These are phyloP conservation scores for Clonostachys byssicola DNA, from an alignment of 2,329 filamentous ascomycete species.

Conservation along the genomic window DNA sequence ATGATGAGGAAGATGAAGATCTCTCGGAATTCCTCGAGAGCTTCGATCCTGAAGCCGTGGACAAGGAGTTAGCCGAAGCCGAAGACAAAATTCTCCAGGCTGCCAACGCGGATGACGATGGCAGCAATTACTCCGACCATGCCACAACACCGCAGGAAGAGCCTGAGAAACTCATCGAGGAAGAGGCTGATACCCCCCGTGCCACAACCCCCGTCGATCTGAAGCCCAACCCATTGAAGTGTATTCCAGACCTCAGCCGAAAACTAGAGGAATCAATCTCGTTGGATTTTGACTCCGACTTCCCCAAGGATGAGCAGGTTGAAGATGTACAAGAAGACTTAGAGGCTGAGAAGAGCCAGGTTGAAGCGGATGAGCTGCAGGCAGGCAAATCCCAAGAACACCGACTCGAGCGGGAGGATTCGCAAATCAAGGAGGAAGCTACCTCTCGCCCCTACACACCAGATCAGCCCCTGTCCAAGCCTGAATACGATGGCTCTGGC, in stretches of 20 bases:
- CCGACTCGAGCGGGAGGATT: slow-evolving; percentile 12
- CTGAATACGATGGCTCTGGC: slow-evolving; percentile 59
- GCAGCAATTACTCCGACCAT: slow-evolving; percentile 28
- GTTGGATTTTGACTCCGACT: slow-evolving; percentile 38
- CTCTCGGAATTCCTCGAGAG: slow-evolving; percentile 56
- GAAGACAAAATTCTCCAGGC: slow-evolving; percentile 30
- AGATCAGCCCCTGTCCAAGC: slow-evolving; percentile 44
- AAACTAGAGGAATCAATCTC: slow-evolving; percentile 31
- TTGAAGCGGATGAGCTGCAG: too few species aligned
- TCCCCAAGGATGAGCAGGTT: slow-evolving; percentile 32
- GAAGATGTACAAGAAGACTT: slow-evolving; percentile 16
- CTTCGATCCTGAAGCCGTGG: slow-evolving; percentile 34
- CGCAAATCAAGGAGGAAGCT: slow-evolving; percentile 16
- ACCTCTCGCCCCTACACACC: slow-evolving; percentile 43
- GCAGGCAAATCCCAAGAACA: too few species aligned
- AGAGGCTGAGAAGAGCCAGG: not conserved
- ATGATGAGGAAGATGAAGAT: slow-evolving; percentile 54
- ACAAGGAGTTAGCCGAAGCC: slow-evolving; percentile 32
- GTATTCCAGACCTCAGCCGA: slow-evolving; percentile 30
- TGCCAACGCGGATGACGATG: slow-evolving; percentile 24
- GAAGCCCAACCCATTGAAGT: slow-evolving; percentile 10
- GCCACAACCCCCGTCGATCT: slow-evolving; percentile 18
- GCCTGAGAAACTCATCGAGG: slow-evolving; percentile 25
- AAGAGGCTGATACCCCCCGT: slow-evolving; percentile 47
- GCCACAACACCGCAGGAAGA: slow-evolving; percentile 13